phyloP scores from a whole-genome alignment of 2,329 filamentous ascomycete species.

The Microdochium nivale region DNA sequence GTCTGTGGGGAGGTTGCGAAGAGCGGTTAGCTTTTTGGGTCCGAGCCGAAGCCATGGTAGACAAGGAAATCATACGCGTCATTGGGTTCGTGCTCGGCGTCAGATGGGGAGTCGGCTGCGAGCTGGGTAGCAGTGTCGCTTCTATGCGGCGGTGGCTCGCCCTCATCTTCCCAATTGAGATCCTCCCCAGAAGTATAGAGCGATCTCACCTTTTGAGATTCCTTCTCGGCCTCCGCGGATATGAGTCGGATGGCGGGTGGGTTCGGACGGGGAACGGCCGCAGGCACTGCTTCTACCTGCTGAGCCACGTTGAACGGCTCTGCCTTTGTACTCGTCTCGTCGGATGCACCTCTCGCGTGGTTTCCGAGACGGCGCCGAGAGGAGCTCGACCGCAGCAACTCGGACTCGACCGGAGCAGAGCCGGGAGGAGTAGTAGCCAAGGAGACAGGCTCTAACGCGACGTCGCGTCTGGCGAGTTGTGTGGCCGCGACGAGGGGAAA shows the following conservation, averaged over 20 bases:
- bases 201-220: slow-evolving; percentile 60
- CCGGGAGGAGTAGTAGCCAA: neutral
- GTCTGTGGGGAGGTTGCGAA: slow-evolving; percentile 14
- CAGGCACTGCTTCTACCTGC: neutral
- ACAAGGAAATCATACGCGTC: slow-evolving; percentile 51
- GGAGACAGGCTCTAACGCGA: neutral
- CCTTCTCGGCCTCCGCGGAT: slow-evolving; percentile 48
- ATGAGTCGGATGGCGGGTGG: slow-evolving; percentile 42
- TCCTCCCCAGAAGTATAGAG: slow-evolving; percentile 51
- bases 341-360: neutral
- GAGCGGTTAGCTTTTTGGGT: slow-evolving; percentile 16
- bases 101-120: slow-evolving; percentile 40
- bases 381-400: neutral
- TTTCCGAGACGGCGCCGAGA: neutral
- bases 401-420: neutral
- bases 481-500: neutral
- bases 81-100: slow-evolving; percentile 35
- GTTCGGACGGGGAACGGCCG: slow-evolving; percentile 8
- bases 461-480: neutral
- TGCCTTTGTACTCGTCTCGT: neutral
- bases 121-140: slow-evolving; percentile 38
- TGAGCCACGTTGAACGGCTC: neutral
- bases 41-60: slow-evolving; percentile 13
- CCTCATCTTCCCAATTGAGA: slow-evolving; percentile 44
- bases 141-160: slow-evolving; percentile 29